Base-by-base conservation (phyloP, 768 basidiomycete species). In the Lactifluus subvellereus region DNA sequence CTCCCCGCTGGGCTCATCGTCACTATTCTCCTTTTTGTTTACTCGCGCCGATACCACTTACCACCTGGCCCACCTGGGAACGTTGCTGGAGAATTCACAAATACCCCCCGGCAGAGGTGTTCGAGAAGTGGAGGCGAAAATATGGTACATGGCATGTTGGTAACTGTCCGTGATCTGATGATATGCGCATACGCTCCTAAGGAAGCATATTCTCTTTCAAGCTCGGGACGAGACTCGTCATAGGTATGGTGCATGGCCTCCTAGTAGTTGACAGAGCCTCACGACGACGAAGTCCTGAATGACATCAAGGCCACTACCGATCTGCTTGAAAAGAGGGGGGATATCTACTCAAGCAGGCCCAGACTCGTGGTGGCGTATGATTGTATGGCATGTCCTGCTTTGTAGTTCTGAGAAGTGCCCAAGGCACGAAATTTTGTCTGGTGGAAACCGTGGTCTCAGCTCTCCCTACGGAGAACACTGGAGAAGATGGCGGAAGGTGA, bases 291-390 rank as follows among this genome's bases (percentile, higher is more conserved):
- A 65, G 63, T 65, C 13, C 30, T 67, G 7, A 65, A 60, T 33
- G 48, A 53, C 8, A 32, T 55, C 18, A 43, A 64, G 11, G 42
- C 53, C 1, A 35, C 59, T 9, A 30, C 53, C 22, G 64, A 65
- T 35, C 45, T 67, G 1, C 59, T 67, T 13, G 65, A 67, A 9
- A 61, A 61, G 42, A 57, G 56, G n/a, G 66, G 63, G 14, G 63
- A 67, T 16, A 65, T 58, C 40, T 65, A 65, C 40, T 65, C 66
- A 49, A 66, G 56, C 22, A 59, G 66, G 22, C 63, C 66, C 16
- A 59, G 63, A 42, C 33, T 57, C 3, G 54, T 67, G 11, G 64
- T 51, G 22, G 59, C 63, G 66, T 67, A 54, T 20, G 50, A 11
- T 14, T 7, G 0, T 33, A 3, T 50, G 18, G 2, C 10, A 10